A percentile compares a stretch with the other conserved stretches of the same genome.
Conservation (phyloP, 768 basidiomycete genomes). For the Suillus alpinus region DNA sequence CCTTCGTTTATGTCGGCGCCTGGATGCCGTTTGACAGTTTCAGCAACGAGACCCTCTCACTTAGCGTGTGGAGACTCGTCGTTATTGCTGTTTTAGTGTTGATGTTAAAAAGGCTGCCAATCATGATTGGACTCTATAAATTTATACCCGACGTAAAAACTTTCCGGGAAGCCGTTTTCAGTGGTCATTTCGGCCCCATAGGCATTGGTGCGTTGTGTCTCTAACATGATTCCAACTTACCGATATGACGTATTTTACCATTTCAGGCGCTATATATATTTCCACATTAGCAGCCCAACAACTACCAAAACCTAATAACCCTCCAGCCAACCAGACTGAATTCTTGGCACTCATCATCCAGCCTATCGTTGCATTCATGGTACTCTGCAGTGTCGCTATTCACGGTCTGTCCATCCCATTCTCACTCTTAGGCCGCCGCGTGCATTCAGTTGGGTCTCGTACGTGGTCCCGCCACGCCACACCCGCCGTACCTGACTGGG, state of each 20-base stretch:
- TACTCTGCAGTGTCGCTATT: slow-evolving; percentile 83
- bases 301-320: slow-evolving; percentile 44
- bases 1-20: slow-evolving; percentile 94
- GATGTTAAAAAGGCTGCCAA: slow-evolving; percentile 76
- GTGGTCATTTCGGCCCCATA: slow-evolving; percentile 93
- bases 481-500: slow-evolving; percentile 70
- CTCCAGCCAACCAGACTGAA: slow-evolving; percentile 57
- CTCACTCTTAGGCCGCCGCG: slow-evolving; percentile 88
- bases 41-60: slow-evolving; percentile 56
- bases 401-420: slow-evolving; percentile 93
- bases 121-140: slow-evolving; percentile 79
- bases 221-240: slow-evolving; percentile 5
- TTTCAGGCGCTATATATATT: slow-evolving; percentile 86
- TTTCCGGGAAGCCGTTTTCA: slow-evolving; percentile 88
- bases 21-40: slow-evolving; percentile 94
- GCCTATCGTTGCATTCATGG: slow-evolving; percentile 94
- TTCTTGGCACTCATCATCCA: slow-evolving; percentile 75
- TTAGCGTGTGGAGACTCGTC: slow-evolving; percentile 82
- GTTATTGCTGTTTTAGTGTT: slow-evolving; percentile 83
- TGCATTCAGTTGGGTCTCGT: slow-evolving; percentile 74
- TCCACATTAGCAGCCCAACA: slow-evolving; percentile 72
- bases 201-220: slow-evolving; percentile 53
- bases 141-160: slow-evolving; percentile 98
- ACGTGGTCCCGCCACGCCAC: slow-evolving; percentile 84
- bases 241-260: slow-evolving; percentile 6